These are phyloP conservation scores for Populus hybrid DNA, from an alignment of 441 rosid genomes.

Conservation along the genomic window DNA sequence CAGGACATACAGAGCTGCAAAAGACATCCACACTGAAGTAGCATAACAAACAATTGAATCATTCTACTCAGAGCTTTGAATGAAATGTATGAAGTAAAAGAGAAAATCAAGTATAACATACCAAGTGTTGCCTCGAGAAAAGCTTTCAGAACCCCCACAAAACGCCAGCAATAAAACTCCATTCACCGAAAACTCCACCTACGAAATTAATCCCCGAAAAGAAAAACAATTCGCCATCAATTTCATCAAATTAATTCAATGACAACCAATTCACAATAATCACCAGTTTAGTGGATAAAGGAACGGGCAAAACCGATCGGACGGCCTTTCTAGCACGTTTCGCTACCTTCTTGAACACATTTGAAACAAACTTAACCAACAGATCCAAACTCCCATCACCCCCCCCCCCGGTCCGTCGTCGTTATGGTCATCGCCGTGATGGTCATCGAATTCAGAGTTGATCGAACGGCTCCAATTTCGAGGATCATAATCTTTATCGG, in stretches of 20 bases:
- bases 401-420: conserved; percentile 64
- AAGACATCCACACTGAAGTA: background rate
- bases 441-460: conserved; percentile 29
- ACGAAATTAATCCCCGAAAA: background rate
- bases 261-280: background rate
- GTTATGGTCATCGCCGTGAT: conserved; percentile 29
- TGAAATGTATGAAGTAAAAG: no score
- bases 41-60: background rate
- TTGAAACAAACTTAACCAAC: conserved; percentile 59
- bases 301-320: conserved; percentile 62
- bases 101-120: background rate
- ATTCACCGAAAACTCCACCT: conserved; percentile 86
- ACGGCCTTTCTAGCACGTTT: conserved; percentile 73
- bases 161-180: conserved; percentile 75
- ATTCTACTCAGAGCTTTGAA: no score
- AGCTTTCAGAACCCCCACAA: conserved; percentile 82
- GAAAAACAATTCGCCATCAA: background rate
- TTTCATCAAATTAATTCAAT: background rate
- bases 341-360: conserved; percentile 62
- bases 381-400: conserved; percentile 92
- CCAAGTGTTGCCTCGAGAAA: conserved; percentile 65
- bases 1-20: background rate
- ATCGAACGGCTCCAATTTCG: conserved; percentile 73
- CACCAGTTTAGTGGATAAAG: conserved; percentile 65
- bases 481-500: conserved; percentile 34